These are phyloP conservation scores for Fusarium lyarnte DNA, from an alignment of 2,329 filamentous ascomycete genomes.

Conservation along the genomic window DNA sequence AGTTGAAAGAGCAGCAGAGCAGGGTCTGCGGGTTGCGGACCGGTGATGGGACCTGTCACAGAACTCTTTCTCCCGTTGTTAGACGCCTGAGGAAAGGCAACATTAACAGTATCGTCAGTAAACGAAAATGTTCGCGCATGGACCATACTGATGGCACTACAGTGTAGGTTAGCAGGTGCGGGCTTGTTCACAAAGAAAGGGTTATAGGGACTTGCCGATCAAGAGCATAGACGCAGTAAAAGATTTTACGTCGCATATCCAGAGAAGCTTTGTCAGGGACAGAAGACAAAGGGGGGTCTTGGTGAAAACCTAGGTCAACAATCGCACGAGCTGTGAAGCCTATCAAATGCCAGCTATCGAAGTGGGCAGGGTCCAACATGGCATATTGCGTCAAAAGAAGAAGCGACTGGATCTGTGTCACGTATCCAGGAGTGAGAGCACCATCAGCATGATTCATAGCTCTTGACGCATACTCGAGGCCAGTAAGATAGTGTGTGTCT, in stretches of 20 bases:
- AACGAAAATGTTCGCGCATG: conserved; percentile 91
- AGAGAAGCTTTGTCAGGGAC: conserved; percentile 74
- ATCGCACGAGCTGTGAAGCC: conserved; percentile 89
- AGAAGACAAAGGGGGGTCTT: conserved; percentile 81
- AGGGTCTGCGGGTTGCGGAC: conserved; percentile 67
- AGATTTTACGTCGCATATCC: conserved; percentile 83
- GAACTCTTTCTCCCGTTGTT: conserved; percentile 55
- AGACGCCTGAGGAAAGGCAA: conserved; percentile 74
- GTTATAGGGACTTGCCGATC: conserved; percentile 72
- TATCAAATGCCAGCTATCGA: conserved; percentile 93
- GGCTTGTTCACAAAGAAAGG: neutral
- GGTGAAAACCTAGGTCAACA: conserved; percentile 90
- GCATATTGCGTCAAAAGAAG: conserved; percentile 89
- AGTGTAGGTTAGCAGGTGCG: conserved; percentile 30
- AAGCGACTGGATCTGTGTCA: conserved; percentile 86
- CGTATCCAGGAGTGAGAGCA: conserved; percentile 85
- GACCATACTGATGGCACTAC: conserved; percentile 85
- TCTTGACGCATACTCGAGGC: conserved; percentile 64
- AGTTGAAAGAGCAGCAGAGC: conserved; percentile 84
- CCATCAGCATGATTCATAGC: conserved; percentile 83
- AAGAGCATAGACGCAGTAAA: conserved; percentile 89
- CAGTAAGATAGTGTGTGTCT: conserved; percentile 68
- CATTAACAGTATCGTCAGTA: conserved; percentile 86
- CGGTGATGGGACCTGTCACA: conserved; percentile 54
- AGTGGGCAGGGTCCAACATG: conserved; percentile 88